Base-by-base conservation (phyloP, 108 stramenopile species). In the Nitzschia sp. region DNA sequence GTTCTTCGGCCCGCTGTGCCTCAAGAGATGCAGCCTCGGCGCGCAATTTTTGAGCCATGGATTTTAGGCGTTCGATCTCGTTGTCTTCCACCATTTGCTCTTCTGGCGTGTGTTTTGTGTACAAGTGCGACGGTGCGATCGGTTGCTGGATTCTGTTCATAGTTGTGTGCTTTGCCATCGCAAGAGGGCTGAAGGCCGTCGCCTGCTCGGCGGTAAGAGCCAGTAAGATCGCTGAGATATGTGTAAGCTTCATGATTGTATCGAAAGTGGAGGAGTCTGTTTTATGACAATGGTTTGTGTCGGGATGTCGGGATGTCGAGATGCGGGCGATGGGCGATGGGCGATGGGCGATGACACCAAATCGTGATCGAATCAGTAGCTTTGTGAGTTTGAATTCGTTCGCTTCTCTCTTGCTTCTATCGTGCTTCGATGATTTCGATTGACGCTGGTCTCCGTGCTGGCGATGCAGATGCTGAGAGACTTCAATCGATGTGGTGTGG, bases 1-100 rank as follows among this genome's bases (percentile, higher is more conserved):
- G 72, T 68, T 87, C 79, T 52, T 87, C 59, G 9, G 88, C 87
- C 62, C 86, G 86, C 21, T 89, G 77, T 0, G 92, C 85, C 67
- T 93, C 92, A 22, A 93, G 66, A n/a, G 78, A 71, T 5, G 89
- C 80, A 9, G 89, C 92, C 64, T 93, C 92, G 35, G 92, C 80
- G 28, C 92, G 85, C 0, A 93, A 71, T 68, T 86, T 88, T 21
- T 89, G 83, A 0, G 92, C 92, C 81, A 88, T 83, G 41, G 76
- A 59, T 44, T 69, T 73, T 45, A 93, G 86, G 2, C 89, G 78
- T 62, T 84, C 85, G 45, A 93, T 89, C 69, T 93, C 91, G 60
- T 85, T 80, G 67, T 91, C 89, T 17, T 58, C 38, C 19, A 22
- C 45, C 27, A 11, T 46, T 47, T 66, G 66, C 22, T 66, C 66